Conservation (phyloP, 306 rosid species). For the Medicago lupulina region DNA sequence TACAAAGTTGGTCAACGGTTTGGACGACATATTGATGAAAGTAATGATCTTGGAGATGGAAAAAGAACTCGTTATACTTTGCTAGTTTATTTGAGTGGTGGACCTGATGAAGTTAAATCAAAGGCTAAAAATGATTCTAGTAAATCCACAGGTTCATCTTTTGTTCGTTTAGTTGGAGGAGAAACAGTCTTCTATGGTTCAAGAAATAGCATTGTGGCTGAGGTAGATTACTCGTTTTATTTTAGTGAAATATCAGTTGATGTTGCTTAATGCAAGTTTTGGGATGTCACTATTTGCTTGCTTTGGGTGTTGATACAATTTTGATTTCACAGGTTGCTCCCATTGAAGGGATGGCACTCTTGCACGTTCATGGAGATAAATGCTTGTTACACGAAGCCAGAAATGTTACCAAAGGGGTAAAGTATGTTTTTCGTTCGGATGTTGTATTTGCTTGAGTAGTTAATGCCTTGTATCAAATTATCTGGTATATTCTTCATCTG, state of each 20-base stretch:
- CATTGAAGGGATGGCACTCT: conserved; percentile 89
- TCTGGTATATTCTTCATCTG: conserved; percentile 38
- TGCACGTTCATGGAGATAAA: conserved; percentile 86
- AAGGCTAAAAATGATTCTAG: conserved; percentile 55
- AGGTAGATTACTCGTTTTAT: conserved; percentile 52
- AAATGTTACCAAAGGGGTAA: conserved; percentile 79
- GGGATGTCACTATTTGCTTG: conserved; percentile 40
- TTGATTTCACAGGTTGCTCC: conserved; percentile 72
- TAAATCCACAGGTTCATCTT: conserved; percentile 48
- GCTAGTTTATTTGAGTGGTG: conserved; percentile 86
- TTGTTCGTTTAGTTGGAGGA: conserved; percentile 80
- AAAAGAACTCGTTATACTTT: conserved; percentile 80
- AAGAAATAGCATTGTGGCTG: conserved; percentile 77
- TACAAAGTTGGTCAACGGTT: conserved; percentile 87
- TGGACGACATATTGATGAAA: conserved; percentile 94
- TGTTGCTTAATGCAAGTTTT: conserved; percentile 3
- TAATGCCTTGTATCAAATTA: conserved; percentile 21
- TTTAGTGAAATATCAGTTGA: conserved; percentile 16
- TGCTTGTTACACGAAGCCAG: conserved; percentile 96
- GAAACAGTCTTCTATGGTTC: conserved; percentile 91
- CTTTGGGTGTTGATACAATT: conserved; percentile 36
- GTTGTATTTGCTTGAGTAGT: conserved; percentile 68
- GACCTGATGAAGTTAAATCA: conserved; percentile 62
- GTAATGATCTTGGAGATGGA: conserved; percentile 75
- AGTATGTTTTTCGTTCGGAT: conserved; percentile 88